These are phyloP conservation scores for Penicillium capsulatum DNA, from an alignment of 2,329 filamentous ascomycete species.

Conservation along the genomic window DNA sequence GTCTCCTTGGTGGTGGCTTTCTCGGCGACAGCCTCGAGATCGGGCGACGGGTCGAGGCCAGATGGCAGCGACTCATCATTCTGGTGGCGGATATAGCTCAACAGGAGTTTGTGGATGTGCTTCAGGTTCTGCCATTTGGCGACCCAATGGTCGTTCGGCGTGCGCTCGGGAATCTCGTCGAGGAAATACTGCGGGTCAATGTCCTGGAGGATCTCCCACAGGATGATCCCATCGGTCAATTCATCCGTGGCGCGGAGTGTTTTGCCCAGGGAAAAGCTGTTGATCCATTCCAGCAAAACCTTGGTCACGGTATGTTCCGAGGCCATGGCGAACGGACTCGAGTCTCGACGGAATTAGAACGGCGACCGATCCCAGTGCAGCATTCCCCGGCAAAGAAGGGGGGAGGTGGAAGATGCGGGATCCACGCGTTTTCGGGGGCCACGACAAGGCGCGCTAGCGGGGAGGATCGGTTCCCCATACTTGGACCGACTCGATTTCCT, in stretches of 20 bases:
- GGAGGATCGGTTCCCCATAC: conserved; percentile 15
- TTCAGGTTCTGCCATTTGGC: conserved; percentile 49
- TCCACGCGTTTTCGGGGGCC: conserved; percentile 23
- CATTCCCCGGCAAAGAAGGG: conserved; percentile 12
- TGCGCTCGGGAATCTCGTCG: conserved; percentile 45
- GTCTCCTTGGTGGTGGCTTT: conserved; percentile 42
- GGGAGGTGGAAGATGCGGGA: conserved; percentile 18
- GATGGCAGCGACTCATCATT: conserved; percentile 43
- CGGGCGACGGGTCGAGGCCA: conserved; percentile 41
- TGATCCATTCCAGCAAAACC: conserved; percentile 47
- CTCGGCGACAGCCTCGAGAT: conserved; percentile 46
- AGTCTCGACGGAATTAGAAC: conserved; percentile 7
- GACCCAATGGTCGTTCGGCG: conserved; percentile 45
- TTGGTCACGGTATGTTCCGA: conserved; percentile 45
- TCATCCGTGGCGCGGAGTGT: conserved; percentile 41
- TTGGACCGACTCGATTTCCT: background rate
- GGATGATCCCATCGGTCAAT: conserved; percentile 43
- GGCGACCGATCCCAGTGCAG: conserved; percentile 11
- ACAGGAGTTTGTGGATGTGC: conserved; percentile 45
- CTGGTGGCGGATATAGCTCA: conserved; percentile 44
- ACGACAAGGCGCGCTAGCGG: conserved; percentile 18
- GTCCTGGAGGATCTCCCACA: conserved; percentile 48
- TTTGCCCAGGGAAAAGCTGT: conserved; percentile 43
- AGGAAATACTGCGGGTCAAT: conserved; percentile 48
- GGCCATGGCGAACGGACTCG: conserved; percentile 34